Percentiles rank a stretch among this genome's conserved stretches.
These are phyloP conservation scores for Sporothrix pseudoabietina DNA, from an alignment of 2,329 filamentous ascomycete genomes.

Conservation along the genomic window DNA sequence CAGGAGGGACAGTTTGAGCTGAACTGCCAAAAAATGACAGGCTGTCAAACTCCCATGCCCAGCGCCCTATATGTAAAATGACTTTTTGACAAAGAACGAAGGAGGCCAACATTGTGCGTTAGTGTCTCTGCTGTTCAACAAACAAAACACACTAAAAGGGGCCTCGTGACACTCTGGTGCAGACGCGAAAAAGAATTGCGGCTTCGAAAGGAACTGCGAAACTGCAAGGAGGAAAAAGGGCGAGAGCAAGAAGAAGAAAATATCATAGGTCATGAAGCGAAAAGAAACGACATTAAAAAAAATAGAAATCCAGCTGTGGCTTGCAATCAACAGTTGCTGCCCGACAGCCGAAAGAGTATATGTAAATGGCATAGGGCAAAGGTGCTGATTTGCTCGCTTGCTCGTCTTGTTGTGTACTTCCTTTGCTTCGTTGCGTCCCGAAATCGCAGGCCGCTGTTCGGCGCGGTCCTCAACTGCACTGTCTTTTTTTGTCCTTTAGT, in stretches of 20 bases:
- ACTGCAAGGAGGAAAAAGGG: slow-evolving; percentile 4
- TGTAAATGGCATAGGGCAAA: background rate
- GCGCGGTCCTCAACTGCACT: background rate
- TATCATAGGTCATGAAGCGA: background rate
- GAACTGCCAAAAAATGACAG: background rate
- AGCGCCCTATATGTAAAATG: background rate
- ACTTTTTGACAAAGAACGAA: background rate
- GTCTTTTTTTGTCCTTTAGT: background rate
- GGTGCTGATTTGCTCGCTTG: background rate
- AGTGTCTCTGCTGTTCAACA: background rate
- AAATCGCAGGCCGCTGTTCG: slow-evolving; percentile 13
- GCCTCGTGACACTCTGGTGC: slow-evolving; percentile 11
- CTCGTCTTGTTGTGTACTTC: background rate
- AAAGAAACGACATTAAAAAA: background rate
- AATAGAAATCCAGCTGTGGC: background rate
- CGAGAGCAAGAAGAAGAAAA: background rate
- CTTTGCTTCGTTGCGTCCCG: background rate
- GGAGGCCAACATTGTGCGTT: background rate
- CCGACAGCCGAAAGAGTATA: background rate
- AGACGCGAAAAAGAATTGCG: background rate
- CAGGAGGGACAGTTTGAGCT: background rate
- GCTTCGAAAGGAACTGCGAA: background rate
- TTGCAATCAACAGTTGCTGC: slow-evolving; percentile 22
- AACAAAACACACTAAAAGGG: background rate
- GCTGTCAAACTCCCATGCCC: background rate